Evolutionary conservation across 805 yeast species (phyloP), one percentile per base, ranked within the genome.

Genomic region (Sugiyamaella smithiae): DNA sequence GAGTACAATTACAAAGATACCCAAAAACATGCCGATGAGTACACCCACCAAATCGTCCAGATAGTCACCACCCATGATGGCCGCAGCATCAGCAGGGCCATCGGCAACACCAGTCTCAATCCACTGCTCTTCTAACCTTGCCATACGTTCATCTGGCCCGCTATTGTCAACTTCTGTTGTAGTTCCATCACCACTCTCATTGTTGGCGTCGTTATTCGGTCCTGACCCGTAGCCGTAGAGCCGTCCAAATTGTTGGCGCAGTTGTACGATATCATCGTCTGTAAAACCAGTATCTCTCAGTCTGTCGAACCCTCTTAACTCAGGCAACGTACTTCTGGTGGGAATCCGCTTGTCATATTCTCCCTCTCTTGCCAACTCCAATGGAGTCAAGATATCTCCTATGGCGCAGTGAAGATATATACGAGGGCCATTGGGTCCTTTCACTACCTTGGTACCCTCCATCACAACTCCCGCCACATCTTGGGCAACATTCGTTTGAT

Each of bases 231-330:
- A 59, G 28, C 87, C 87, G 63, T 87, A 85, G 1, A 89, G 72
- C 49, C 74, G 73, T 50, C 79, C 76, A 61, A 90, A 89, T 63
- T 89, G 97, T 45, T 76, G 69, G 51, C 97, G 73, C 51, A 90
- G 66, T 48, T 82, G 82, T 37, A 72, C 72, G 23, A 90, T 79
- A 57, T 90, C 97, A 51, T 80, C 84, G 26, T 80, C 86, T 3
- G 86, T 75, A 61, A 90, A 87, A 6, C 97, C 97, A 38, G 89
- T 90, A 26, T 81, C 79, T 14, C 89, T 72, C 45, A 90, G 70
- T 36, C 97, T 68, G 64, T 90, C 97, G 64, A 90, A 88, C 1
- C 97, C 97, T 12, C 82, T 77, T 2, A 84, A 82, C 11, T 88
- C 89, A 1, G 87, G 88, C 1, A 74, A 63, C 0, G 85, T 81